Evolutionary conservation across 257 asterid genomes (phyloP).

Genomic region (Przewalskia tangutica): DNA sequence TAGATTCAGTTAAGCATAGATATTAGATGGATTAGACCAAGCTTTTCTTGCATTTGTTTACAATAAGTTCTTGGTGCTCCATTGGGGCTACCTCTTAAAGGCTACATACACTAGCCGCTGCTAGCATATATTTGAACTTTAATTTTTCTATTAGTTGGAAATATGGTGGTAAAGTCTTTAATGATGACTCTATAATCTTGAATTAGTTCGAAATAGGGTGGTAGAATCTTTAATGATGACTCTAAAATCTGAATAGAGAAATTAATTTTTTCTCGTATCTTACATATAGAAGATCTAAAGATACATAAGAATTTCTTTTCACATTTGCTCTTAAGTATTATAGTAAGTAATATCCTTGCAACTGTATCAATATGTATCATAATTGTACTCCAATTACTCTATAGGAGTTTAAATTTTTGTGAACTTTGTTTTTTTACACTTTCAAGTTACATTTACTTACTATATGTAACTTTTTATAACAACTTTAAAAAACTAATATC

Average conservation of each 20-base stretch:
- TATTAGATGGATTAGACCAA: background rate
- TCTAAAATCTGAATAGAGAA: background rate
- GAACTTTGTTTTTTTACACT: too few species aligned
- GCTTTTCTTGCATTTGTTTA: background rate
- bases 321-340: background rate
- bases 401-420: too few species aligned
- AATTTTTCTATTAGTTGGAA: background rate
- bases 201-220: background rate
- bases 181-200: background rate
- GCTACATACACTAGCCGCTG: background rate
- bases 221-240: background rate
- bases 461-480: too few species aligned
- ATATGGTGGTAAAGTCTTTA: background rate
- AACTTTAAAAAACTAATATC: too few species aligned
- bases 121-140: background rate
- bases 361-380: too few species aligned
- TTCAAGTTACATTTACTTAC: too few species aligned
- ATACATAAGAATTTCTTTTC: background rate
- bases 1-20: background rate
- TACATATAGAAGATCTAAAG: background rate
- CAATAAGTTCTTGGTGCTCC: background rate
- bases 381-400: too few species aligned
- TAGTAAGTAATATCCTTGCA: too few species aligned
- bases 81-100: background rate
- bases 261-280: background rate